Percentiles rank a stretch among this genome's conserved stretches.
Conservation (phyloP, 129 eudicot species). For the Erigeron canadensis region DNA sequence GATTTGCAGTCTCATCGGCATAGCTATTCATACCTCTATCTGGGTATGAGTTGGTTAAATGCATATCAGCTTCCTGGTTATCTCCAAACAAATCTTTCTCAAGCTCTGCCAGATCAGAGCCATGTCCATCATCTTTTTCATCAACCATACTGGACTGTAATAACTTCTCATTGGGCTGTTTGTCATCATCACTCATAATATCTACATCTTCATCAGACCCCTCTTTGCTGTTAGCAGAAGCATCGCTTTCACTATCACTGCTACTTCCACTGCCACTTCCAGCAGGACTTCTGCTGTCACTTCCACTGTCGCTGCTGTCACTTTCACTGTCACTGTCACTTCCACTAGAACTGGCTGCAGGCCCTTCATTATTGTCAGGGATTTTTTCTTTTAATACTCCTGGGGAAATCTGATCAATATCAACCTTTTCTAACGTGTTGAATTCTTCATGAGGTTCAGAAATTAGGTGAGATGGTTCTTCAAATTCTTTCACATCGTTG, state of each 20-base stretch:
- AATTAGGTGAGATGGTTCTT: slow-evolving; percentile 38
- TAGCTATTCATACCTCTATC: slow-evolving; percentile 44
- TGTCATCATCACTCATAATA: slow-evolving; percentile 91
- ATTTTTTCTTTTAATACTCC: slow-evolving; percentile 53
- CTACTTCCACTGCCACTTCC: slow-evolving; percentile 51
- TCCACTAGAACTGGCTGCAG: slow-evolving; percentile 57
- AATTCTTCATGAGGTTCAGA: slow-evolving; percentile 43
- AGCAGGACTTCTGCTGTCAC: slow-evolving; percentile 58
- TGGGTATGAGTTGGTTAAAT: slow-evolving; percentile 28
- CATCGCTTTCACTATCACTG: slow-evolving; percentile 90
- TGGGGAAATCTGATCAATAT: slow-evolving; percentile 49
- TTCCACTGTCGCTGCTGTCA: slow-evolving; percentile 65
- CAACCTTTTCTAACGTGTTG: slow-evolving; percentile 45
- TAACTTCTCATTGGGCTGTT: slow-evolving; percentile 51
- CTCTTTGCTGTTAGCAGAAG: slow-evolving; percentile 87
- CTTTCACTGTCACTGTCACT: slow-evolving; percentile 78
- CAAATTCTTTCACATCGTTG: slow-evolving; percentile 34
- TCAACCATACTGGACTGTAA: slow-evolving; percentile 30
- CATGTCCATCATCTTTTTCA: slow-evolving; percentile 55
- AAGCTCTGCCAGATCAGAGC: slow-evolving; percentile 50
- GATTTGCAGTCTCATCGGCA: slow-evolving; percentile 35
- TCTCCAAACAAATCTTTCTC: slow-evolving; percentile 54
- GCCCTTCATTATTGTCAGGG: slow-evolving; percentile 49
- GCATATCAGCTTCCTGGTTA: slow-evolving; percentile 42
- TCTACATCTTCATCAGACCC: slow-evolving; percentile 97